Conservation (phyloP, 768 basidiomycete genomes). For the Hericium rajendrae region DNA sequence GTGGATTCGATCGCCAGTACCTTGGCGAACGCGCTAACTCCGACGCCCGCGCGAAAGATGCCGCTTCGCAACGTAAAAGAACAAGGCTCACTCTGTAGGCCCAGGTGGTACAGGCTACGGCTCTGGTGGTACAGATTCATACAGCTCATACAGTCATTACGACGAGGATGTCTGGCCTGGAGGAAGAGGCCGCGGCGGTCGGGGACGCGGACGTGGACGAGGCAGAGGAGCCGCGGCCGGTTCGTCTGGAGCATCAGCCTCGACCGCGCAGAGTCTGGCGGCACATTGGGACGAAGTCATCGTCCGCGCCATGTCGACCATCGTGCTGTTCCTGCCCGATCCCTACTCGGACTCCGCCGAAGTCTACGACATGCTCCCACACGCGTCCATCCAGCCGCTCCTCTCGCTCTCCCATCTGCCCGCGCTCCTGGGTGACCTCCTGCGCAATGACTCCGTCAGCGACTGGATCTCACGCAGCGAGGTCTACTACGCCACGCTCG, state of each 20-base stretch:
- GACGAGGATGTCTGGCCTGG: neutral
- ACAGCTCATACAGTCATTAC: neutral
- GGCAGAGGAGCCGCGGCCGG: neutral
- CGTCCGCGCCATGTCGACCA: constrained; percentile 28
- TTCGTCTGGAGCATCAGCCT: neutral
- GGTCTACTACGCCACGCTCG: constrained; percentile 40
- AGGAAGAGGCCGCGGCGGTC: neutral
- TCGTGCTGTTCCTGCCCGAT: constrained; percentile 34
- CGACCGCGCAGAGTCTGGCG: constrained; percentile 3
- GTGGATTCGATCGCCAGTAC: constrained; percentile 39
- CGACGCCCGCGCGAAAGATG: constrained; percentile 28
- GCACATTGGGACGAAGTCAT: constrained; percentile 31
- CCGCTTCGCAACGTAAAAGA: constrained; percentile 16
- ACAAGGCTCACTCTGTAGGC: constrained; percentile 27
- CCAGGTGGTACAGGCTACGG: constrained; percentile 46
- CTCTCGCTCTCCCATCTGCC: constrained; percentile 38
- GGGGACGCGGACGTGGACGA: constrained; percentile 5
- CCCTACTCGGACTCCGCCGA: constrained; percentile 35
- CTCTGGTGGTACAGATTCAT: constrained; percentile 16
- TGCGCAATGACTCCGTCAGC: constrained; percentile 47
- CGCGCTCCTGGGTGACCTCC: constrained; percentile 31
- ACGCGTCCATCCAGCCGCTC: constrained; percentile 32
- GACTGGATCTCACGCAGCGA: constrained; percentile 42
- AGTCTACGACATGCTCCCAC: constrained; percentile 41
- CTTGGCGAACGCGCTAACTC: constrained; percentile 31